phyloP scores from a whole-genome alignment of 306 rosid genomes.

The Sindora glabra region DNA sequence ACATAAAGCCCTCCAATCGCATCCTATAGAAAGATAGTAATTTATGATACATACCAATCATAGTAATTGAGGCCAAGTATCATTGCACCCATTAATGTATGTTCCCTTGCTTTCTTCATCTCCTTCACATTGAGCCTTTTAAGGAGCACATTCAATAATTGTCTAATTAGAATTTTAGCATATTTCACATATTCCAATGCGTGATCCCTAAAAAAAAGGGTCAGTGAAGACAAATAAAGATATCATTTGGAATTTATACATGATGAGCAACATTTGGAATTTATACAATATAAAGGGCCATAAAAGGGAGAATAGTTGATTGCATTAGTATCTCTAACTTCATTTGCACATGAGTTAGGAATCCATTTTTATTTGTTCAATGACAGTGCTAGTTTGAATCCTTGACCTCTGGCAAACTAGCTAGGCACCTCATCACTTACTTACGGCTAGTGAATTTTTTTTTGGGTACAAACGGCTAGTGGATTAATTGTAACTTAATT shows the following conservation, averaged over 20 bases:
- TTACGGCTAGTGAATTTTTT: too few species aligned
- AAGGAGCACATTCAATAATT: slow-evolving; percentile 20
- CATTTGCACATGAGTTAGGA: not conserved
- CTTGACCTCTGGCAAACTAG: too few species aligned
- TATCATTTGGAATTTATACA: not conserved
- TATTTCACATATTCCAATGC: slow-evolving; percentile 32
- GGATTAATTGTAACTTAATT: too few species aligned
- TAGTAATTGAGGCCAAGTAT: slow-evolving; percentile 31
- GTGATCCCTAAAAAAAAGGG: slow-evolving; percentile 17
- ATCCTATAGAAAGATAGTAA: slow-evolving; percentile 15
- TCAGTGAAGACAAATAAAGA: not conserved
- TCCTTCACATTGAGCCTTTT: slow-evolving; percentile 23
- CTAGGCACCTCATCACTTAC: too few species aligned
- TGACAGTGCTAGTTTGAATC: too few species aligned
- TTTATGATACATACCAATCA: slow-evolving; percentile 8
- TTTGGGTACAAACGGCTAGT: too few species aligned
- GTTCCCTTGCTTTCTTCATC: slow-evolving; percentile 20
- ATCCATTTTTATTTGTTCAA: too few species aligned
- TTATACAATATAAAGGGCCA: not conserved
- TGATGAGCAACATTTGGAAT: too few species aligned
- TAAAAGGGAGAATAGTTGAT: not conserved
- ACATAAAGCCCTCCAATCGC: slow-evolving; percentile 12
- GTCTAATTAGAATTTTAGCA: slow-evolving; percentile 11
- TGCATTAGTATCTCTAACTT: not conserved
- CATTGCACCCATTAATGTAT: slow-evolving; percentile 23